Percentiles rank a stretch among this genome's conserved stretches.
Evolutionary conservation across 352 stramenopile species (phyloP).

Genomic region (Phytopythium vexans): DNA sequence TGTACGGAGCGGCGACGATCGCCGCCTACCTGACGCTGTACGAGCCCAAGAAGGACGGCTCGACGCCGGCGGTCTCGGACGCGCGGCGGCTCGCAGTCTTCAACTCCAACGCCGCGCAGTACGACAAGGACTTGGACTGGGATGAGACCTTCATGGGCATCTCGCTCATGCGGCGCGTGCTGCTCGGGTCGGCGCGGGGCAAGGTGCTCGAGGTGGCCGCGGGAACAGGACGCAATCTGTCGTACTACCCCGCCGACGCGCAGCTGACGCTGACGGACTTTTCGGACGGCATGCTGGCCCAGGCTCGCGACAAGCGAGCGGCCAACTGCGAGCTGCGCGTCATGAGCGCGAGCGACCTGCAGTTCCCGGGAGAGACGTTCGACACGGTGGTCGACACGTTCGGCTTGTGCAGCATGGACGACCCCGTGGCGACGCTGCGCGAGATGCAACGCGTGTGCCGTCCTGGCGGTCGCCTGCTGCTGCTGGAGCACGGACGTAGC

Average conservation of each 20-base stretch:
- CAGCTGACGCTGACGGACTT: conserved; percentile 70
- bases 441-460: conserved; percentile 95
- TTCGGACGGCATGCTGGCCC: conserved; percentile 69
- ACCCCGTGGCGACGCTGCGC: conserved; percentile 85
- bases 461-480: conserved; percentile 78
- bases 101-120: conserved; percentile 65
- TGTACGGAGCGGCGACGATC: conserved; percentile 57
- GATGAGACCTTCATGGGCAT: conserved; percentile 83
- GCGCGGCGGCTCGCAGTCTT: conserved; percentile 58
- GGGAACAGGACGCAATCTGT: conserved; percentile 94
- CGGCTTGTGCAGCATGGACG: conserved; percentile 94
- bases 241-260: conserved; percentile 70
- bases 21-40: conserved; percentile 74
- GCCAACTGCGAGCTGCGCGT: conserved; percentile 36
- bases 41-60: conserved; percentile 36
- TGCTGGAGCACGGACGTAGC: conserved; percentile 94
- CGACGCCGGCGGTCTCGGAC: conserved; percentile 36
- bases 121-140: conserved; percentile 73
- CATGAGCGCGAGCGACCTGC: conserved; percentile 55
- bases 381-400: conserved; percentile 97
- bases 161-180: conserved; percentile 69
- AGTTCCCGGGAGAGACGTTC: conserved; percentile 79
- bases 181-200: conserved; percentile 74
- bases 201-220: conserved; percentile 91
- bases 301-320: conserved; percentile 17